Evolutionary conservation across 1,284 basidiomycete genomes (phyloP).

Genomic region (Xerocomus amazonicus): DNA sequence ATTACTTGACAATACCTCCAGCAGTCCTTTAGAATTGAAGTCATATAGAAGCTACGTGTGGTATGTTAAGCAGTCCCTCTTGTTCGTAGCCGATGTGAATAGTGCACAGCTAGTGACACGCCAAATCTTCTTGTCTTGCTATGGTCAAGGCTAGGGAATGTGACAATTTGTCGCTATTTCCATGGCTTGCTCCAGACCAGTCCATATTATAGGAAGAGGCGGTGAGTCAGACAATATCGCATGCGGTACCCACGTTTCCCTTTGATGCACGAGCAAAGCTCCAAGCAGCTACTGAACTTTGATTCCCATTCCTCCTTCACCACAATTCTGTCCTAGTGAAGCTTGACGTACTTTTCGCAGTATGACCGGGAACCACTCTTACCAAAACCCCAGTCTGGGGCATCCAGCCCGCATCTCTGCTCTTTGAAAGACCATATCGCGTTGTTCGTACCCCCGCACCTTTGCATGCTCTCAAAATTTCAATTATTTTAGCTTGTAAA

Average conservation of each 20-base stretch:
- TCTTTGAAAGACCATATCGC: not conserved
- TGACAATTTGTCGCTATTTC: not conserved
- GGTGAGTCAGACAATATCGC: conserved; percentile 1
- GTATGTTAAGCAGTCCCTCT: no score
- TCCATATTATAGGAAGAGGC: not conserved
- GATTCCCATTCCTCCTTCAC: not conserved
- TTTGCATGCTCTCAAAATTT: not conserved
- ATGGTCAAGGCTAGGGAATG: no score
- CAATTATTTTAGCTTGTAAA: not conserved
- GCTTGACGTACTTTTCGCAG: not conserved
- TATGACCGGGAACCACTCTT: not conserved
- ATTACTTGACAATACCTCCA: no score
- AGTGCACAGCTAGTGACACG: no score
- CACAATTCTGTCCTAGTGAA: not conserved
- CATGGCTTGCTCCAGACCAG: not conserved
- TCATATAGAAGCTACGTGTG: no score
- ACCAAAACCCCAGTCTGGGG: not conserved
- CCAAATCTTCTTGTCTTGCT: no score
- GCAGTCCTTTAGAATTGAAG: no score
- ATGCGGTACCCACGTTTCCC: not conserved
- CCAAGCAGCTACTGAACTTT: not conserved
- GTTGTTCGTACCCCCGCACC: not conserved
- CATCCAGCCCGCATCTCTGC: not conserved
- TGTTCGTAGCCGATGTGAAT: no score
- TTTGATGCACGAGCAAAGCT: not conserved